These are phyloP conservation scores for Lagerstroemia fauriei DNA, from an alignment of 441 rosid genomes.

Conservation along the genomic window DNA sequence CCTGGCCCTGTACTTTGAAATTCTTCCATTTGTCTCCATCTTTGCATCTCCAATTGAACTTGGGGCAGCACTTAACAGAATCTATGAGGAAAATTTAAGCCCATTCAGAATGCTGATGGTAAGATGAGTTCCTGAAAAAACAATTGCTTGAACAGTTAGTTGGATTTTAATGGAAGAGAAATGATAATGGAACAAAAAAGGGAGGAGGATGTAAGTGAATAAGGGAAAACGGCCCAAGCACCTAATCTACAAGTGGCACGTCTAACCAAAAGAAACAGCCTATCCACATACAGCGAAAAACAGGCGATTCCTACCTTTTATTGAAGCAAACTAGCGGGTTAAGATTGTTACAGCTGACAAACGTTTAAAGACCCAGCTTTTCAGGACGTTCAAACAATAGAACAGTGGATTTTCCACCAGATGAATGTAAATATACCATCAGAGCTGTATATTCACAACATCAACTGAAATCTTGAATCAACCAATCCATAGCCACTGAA, in stretches of 20 bases:
- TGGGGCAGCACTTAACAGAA: constrained; percentile 6
- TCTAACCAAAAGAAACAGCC: neutral
- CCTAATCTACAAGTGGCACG: neutral
- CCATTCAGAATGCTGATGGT: neutral
- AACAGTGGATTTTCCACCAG: neutral
- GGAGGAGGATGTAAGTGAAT: neutral
- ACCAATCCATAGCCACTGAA: neutral
- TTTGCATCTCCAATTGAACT: constrained; percentile 37
- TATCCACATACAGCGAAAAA: neutral
- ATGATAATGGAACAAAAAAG: neutral
- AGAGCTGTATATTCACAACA: neutral
- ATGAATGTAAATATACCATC: neutral
- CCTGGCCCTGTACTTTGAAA: constrained; percentile 65
- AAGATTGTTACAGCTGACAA: neutral
- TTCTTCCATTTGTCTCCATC: constrained; percentile 54
- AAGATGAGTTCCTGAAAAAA: neutral
- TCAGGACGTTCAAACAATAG: neutral
- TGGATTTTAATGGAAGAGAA: neutral
- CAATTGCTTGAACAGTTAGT: neutral
- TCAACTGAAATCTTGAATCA: neutral
- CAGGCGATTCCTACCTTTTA: neutral
- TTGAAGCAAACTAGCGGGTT: neutral
- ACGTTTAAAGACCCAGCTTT: neutral
- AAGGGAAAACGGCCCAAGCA: neutral
- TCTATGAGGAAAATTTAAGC: constrained; percentile 5